Conservation (phyloP, 345 rosid genomes). For the Eutrema japonicum region DNA sequence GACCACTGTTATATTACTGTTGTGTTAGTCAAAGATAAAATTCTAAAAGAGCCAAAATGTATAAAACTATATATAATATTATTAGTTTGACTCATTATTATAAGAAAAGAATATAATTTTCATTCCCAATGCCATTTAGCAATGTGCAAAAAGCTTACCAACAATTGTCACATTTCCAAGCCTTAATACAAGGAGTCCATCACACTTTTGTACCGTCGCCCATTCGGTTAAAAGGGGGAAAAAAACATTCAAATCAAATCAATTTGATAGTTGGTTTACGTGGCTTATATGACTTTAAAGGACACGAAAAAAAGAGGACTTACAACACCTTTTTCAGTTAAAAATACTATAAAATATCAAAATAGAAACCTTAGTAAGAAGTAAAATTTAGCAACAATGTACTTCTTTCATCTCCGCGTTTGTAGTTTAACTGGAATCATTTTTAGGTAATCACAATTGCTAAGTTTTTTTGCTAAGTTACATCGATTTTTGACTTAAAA, state of each 20-base stretch:
- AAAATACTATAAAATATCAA: neutral
- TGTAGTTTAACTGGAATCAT: constrained; percentile 10
- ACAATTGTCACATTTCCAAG: constrained; percentile 32
- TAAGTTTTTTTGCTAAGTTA: too few relatives aligned
- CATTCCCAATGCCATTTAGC: constrained; percentile 47
- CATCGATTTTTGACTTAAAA: too few relatives aligned
- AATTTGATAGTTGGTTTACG: neutral
- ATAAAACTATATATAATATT: constrained; percentile 19
- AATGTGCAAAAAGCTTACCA: constrained; percentile 37
- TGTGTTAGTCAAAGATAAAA: constrained; percentile 35
- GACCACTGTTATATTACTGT: constrained; percentile 21
- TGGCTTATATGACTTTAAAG: constrained; percentile 14
- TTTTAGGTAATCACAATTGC: constrained; percentile 3
- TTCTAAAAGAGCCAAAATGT: constrained; percentile 23
- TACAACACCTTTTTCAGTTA: neutral
- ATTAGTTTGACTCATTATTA: constrained; percentile 35
- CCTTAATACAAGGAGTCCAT: constrained; percentile 45
- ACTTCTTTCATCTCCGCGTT: neutral
- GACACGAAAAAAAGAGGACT: neutral
- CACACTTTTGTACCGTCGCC: constrained; percentile 32
- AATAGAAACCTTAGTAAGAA: constrained; percentile 22
- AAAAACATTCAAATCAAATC: constrained; percentile 5
- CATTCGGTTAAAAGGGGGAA: constrained; percentile 23
- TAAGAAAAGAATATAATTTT: constrained; percentile 27
- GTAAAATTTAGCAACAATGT: constrained; percentile 13